Percentiles rank a stretch among this genome's conserved stretches.
Evolutionary conservation across 257 asterid species (phyloP).

Genomic region (Forsythia viridissima): DNA sequence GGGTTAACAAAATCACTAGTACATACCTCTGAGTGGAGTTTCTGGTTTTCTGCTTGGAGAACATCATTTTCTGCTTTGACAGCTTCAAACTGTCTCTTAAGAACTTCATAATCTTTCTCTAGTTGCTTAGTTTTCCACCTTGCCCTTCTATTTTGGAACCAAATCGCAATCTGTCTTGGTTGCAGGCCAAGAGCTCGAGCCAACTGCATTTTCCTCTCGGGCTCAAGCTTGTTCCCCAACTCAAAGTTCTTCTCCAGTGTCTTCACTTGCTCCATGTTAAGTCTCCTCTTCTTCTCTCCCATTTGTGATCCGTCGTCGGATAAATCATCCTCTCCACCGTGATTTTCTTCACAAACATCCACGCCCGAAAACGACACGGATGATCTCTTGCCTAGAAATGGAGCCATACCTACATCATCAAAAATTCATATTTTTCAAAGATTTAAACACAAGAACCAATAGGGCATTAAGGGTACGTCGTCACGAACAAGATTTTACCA

Average conservation of each 20-base stretch:
- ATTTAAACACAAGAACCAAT: neutral
- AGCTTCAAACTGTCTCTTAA: slow-evolving; percentile 55
- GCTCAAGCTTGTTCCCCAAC: slow-evolving; percentile 57
- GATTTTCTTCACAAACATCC: slow-evolving; percentile 35
- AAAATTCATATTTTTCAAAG: neutral
- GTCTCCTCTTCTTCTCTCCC: slow-evolving; percentile 65
- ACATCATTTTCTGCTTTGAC: slow-evolving; percentile 49
- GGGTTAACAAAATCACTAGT: neutral
- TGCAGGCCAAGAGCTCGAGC: slow-evolving; percentile 67
- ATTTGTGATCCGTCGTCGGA: slow-evolving; percentile 58
- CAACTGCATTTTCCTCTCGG: slow-evolving; percentile 64
- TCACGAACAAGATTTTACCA: neutral
- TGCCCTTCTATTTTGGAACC: slow-evolving; percentile 69
- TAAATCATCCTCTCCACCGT: slow-evolving; percentile 41
- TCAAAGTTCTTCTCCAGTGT: slow-evolving; percentile 57
- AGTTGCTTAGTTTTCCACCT: slow-evolving; percentile 65
- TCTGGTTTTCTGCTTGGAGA: slow-evolving; percentile 50
- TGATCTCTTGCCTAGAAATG: slow-evolving; percentile 49
- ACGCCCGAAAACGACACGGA: slow-evolving; percentile 38
- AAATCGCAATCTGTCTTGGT: slow-evolving; percentile 64
- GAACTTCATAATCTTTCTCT: slow-evolving; percentile 57
- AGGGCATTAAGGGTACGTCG: neutral
- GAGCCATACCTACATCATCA: slow-evolving; percentile 28
- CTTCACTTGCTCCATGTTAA: slow-evolving; percentile 56
- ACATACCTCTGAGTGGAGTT: slow-evolving; percentile 58